A percentile compares a stretch with the other conserved stretches of the same genome.
Conservation (phyloP, 73 alveolate genomes). For the Stentor coeruleus region DNA sequence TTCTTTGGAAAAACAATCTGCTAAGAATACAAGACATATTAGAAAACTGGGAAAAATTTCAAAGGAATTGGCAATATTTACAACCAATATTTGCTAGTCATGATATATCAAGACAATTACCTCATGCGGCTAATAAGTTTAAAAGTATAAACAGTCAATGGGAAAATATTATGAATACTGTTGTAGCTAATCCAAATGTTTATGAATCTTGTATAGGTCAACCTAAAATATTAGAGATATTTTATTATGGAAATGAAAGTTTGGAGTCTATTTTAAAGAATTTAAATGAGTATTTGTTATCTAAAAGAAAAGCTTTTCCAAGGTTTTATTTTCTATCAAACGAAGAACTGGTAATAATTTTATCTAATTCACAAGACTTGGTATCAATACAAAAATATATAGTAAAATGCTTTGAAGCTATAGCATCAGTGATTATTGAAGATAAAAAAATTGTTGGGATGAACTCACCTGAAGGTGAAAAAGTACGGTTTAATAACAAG, state of each 20-base stretch:
- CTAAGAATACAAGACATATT: slow-evolving; percentile 78
- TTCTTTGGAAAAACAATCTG: slow-evolving; percentile 60
- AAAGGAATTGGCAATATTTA: slow-evolving; percentile 77
- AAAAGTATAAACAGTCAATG: slow-evolving; percentile 68
- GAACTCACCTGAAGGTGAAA: slow-evolving; percentile 73
- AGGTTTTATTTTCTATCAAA: slow-evolving; percentile 98
- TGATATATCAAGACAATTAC: slow-evolving; percentile 79
- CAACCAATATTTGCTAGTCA: slow-evolving; percentile 84
- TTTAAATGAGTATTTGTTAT: slow-evolving; percentile 69
- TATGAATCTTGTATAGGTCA: slow-evolving; percentile 62
- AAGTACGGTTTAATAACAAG: slow-evolving; percentile 48
- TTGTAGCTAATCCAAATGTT: slow-evolving; percentile 70
- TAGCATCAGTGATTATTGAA: slow-evolving; percentile 33
- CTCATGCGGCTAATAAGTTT: slow-evolving; percentile 71
- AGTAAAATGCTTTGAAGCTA: slow-evolving; percentile 65
- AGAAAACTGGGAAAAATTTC: slow-evolving; percentile 87
- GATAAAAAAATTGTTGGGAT: slow-evolving; percentile 48
- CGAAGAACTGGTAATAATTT: slow-evolving; percentile 97
- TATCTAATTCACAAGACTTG: slow-evolving; percentile 95
- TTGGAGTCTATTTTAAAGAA: slow-evolving; percentile 77
- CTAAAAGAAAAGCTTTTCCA: slow-evolving; percentile 88
- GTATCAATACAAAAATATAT: slow-evolving; percentile 75
- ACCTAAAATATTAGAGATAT: slow-evolving; percentile 55
- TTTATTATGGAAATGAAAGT: slow-evolving; percentile 64
- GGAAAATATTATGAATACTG: slow-evolving; percentile 62